phyloP scores from a whole-genome alignment of 2,329 filamentous ascomycete genomes.

The Hypoxylon sp. region DNA sequence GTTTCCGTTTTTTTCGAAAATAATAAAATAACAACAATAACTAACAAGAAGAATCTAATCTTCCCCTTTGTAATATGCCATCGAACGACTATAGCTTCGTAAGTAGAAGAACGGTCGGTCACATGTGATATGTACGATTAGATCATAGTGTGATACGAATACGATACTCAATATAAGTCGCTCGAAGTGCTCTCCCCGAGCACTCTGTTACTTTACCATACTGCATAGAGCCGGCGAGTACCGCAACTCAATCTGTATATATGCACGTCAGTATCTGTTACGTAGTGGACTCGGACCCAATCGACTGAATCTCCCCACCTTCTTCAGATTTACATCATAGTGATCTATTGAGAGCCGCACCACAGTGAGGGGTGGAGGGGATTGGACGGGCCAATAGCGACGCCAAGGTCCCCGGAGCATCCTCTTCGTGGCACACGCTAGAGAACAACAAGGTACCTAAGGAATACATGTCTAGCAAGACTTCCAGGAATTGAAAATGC shows the following conservation, averaged over 20 bases:
- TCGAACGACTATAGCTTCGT: background rate
- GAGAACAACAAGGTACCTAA: constrained; percentile 28
- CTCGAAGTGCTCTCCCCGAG: background rate
- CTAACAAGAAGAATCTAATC: background rate
- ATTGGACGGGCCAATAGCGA: constrained; percentile 21
- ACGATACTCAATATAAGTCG: constrained; percentile 9
- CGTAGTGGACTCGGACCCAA: background rate
- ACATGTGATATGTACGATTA: constrained; percentile 20
- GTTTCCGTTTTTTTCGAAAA: no score
- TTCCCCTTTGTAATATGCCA: background rate
- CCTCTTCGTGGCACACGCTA: constrained; percentile 30
- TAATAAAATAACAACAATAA: no score
- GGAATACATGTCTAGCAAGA: constrained; percentile 1
- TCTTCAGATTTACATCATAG: constrained; percentile 39
- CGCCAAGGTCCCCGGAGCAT: constrained; percentile 23
- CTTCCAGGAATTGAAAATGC: constrained; percentile 28
- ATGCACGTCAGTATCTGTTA: background rate
- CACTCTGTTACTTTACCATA: background rate
- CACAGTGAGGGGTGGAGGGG: constrained; percentile 34
- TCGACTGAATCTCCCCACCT: constrained; percentile 16
- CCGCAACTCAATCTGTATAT: constrained; percentile 1
- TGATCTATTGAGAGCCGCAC: constrained; percentile 34
- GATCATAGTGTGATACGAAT: constrained; percentile 30
- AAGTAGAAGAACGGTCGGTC: background rate
- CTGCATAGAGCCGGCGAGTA: background rate